Conservation (phyloP, 2,329 filamentous ascomycete genomes). For the Chaetomiaceae sp. region DNA sequence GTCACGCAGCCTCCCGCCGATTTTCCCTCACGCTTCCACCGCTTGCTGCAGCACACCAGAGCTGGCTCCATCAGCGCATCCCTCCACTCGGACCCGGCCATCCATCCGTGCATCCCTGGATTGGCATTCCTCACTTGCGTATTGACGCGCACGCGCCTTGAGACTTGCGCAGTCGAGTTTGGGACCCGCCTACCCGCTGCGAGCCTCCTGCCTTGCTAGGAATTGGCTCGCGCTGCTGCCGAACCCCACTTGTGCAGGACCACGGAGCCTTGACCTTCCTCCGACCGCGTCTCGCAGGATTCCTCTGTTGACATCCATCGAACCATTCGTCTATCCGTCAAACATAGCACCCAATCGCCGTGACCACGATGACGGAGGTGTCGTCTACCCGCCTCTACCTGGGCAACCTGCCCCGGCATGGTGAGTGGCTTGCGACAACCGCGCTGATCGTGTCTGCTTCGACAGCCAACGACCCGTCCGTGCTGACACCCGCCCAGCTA, state of each 20-base stretch:
- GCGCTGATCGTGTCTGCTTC: neutral
- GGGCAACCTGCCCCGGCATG: conserved; percentile 93
- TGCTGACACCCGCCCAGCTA: conserved; percentile 60
- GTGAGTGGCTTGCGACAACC: conserved; percentile 49
- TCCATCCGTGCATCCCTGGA: too few species aligned
- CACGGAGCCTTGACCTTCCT: conserved; percentile 5
- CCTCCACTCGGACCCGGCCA: too few species aligned
- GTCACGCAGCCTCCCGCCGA: too few species aligned
- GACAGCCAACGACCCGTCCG: neutral
- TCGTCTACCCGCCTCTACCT: conserved; percentile 93
- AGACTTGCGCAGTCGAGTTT: neutral
- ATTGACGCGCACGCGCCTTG: too few species aligned
- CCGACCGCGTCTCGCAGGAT: too few species aligned
- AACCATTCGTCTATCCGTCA: neutral
- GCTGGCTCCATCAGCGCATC: too few species aligned
- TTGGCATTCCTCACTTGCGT: too few species aligned
- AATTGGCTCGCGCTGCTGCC: neutral
- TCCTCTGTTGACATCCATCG: neutral
- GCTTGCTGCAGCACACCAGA: too few species aligned
- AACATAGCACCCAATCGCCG: neutral
- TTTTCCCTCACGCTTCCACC: too few species aligned
- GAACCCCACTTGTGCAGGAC: conserved; percentile 14
- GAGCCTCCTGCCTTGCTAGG: neutral
- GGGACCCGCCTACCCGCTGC: neutral
- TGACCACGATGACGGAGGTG: conserved; percentile 70